Evolutionary conservation across 2,329 filamentous ascomycete genomes (phyloP), one percentile per base, ranked within the genome.

Genomic region (Fusarium clavum): DNA sequence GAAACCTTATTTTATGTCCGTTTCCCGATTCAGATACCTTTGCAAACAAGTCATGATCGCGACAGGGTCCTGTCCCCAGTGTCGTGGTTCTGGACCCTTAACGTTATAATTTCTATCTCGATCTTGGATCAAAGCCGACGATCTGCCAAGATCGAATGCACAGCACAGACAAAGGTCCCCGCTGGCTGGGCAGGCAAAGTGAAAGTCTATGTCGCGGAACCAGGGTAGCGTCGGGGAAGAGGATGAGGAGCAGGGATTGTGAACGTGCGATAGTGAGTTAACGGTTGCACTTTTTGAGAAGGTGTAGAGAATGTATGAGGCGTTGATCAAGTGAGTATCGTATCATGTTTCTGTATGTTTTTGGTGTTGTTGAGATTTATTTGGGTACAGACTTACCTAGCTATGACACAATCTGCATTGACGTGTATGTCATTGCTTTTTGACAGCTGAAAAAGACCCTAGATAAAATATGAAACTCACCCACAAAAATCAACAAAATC

Each of bases 121-220:
- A 69, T 68, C 64, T 65, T 52, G 56, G 27, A 52, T 43, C 22
- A 51, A 16, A 55, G 52, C 30, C 20, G 47, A 49, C 45, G 45
- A 71, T 65, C 68, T 71, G 48, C 51, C 48, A 45, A 53, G 68
- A 71, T 69, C 48, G 53, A 65, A 38, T 38, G 48, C 47, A 57
- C 29, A 44, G 53, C 48, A 52, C 24, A 52, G 49, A 52, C 34
- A 41, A 38, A 38, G 34, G 34, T n/a, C 34, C 34, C 34, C 34
- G 34, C 34, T 38, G 34, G 34, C 34, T n/a, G 34, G 34, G 18
- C 34, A 38, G 34, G 34, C 34, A 38, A 38, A 38, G 18, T 38
- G 18, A 12, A 38, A 38, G 34, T n/a, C 34, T 38, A 30, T 27
- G 44, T 34, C 29, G 53, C 55, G 55, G 58, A 56, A 30, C 49